phyloP scores from a whole-genome alignment of 1,284 basidiomycete genomes.

The Ganoderma sp. region DNA sequence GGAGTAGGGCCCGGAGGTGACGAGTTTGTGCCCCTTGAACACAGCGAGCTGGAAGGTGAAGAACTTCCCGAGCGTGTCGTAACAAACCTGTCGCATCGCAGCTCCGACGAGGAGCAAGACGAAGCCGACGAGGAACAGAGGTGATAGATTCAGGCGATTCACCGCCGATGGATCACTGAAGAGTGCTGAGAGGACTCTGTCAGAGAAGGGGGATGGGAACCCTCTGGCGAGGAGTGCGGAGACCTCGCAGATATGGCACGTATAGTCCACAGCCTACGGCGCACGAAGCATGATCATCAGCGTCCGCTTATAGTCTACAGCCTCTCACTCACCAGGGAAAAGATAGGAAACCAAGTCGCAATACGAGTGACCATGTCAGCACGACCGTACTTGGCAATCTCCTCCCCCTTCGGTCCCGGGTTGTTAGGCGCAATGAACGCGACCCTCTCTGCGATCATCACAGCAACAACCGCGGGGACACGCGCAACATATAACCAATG shows the following conservation, averaged over 20 bases:
- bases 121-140: neutral
- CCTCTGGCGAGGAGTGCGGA: neutral
- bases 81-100: neutral
- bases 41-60: slow-evolving; percentile 3
- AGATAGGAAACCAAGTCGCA: slow-evolving; percentile 5
- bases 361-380: slow-evolving; percentile 6
- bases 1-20: neutral
- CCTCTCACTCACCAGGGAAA: slow-evolving; percentile 1
- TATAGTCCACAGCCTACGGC: neutral
- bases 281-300: neutral
- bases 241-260: neutral
- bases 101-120: neutral
- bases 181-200: neutral
- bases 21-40: slow-evolving; percentile 1
- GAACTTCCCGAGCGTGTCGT: neutral
- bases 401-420: slow-evolving; percentile 2
- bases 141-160: neutral
- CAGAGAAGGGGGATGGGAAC: neutral
- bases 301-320: neutral
- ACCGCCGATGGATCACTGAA: slow-evolving; percentile 2
- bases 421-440: slow-evolving; percentile 12
- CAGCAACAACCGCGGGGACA: neutral
- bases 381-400: slow-evolving; percentile 1
- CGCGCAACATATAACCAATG: neutral
- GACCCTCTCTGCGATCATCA: slow-evolving; percentile 1